phyloP scores from a whole-genome alignment of 2,329 filamentous ascomycete species.

The Trichophyton benhamiae region DNA sequence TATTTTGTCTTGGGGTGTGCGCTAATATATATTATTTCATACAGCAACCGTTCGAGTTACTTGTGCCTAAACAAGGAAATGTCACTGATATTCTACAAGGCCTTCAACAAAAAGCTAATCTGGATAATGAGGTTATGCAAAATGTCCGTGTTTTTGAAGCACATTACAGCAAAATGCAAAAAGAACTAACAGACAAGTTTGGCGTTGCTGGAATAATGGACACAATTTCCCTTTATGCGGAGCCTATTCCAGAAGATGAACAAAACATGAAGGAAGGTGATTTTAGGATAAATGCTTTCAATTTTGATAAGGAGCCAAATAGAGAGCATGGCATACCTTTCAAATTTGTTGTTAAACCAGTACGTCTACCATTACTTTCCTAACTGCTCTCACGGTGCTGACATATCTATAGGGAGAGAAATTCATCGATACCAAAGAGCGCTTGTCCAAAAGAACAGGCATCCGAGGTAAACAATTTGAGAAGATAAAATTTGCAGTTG shows the following conservation, averaged over 20 bases:
- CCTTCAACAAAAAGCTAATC: slow-evolving; percentile 66
- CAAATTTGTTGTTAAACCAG: slow-evolving; percentile 72
- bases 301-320: slow-evolving; percentile 80
- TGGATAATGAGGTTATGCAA: slow-evolving; percentile 62
- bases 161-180: slow-evolving; percentile 71
- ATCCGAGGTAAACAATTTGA: slow-evolving; percentile 97
- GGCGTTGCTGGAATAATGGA: slow-evolving; percentile 75
- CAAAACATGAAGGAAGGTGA: slow-evolving; percentile 49
- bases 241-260: slow-evolving; percentile 64
- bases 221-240: slow-evolving; percentile 68
- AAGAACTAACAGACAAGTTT: slow-evolving; percentile 57
- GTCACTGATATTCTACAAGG: slow-evolving; percentile 65
- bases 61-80: slow-evolving; percentile 76
- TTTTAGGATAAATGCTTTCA: slow-evolving; percentile 66
- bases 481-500: slow-evolving; percentile 90
- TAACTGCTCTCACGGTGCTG: background rate
- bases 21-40: slow-evolving; percentile 4
- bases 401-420: slow-evolving; percentile 51
- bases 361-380: slow-evolving; percentile 31
- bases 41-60: slow-evolving; percentile 64
- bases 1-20: background rate
- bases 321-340: slow-evolving; percentile 84
- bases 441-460: slow-evolving; percentile 82
- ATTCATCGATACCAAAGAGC: slow-evolving; percentile 85
- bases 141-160: slow-evolving; percentile 72